These are phyloP conservation scores for Podila epigama DNA, from an alignment of 192 early-diverging fungal genomes.

Conservation along the genomic window DNA sequence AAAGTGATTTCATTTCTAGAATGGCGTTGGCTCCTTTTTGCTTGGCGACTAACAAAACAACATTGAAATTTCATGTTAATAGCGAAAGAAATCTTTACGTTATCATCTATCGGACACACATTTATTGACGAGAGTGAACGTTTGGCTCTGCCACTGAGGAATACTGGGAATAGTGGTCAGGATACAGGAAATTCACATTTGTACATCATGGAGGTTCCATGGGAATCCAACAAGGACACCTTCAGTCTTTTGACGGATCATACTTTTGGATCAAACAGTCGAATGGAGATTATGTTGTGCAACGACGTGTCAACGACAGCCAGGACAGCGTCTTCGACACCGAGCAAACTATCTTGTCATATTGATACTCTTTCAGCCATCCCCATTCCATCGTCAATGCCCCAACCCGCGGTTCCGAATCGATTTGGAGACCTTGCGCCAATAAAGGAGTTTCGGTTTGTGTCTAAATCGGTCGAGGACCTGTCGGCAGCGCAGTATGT, in stretches of 20 bases:
- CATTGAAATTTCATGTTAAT: background rate
- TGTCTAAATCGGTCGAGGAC: conserved; percentile 10
- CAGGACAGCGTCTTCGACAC: conserved; percentile 10
- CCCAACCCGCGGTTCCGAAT: background rate
- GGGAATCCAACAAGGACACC: conserved; percentile 28
- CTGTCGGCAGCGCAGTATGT: conserved; percentile 10
- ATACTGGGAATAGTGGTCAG: conserved; percentile 1
- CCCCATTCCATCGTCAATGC: conserved; percentile 24
- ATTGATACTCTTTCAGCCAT: conserved; percentile 13
- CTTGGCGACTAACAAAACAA: no score
- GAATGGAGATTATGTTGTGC: conserved; percentile 56
- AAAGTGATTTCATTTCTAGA: no score
- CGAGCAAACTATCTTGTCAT: conserved; percentile 13
- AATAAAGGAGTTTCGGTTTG: conserved; percentile 23
- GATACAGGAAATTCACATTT: conserved; percentile 20
- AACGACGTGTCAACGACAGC: conserved; percentile 16
- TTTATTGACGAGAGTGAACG: conserved; percentile 4
- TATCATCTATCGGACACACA: conserved; percentile 19
- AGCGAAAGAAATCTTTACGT: conserved; percentile 8
- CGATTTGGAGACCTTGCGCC: conserved; percentile 15
- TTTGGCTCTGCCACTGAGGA: conserved; percentile 14
- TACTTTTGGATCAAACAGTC: conserved; percentile 28
- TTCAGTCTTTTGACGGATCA: conserved; percentile 58
- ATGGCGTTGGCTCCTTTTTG: background rate
- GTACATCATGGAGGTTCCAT: conserved; percentile 52